phyloP scores from a whole-genome alignment of 176 grass and related monocot species.

The Ananas comosus region DNA sequence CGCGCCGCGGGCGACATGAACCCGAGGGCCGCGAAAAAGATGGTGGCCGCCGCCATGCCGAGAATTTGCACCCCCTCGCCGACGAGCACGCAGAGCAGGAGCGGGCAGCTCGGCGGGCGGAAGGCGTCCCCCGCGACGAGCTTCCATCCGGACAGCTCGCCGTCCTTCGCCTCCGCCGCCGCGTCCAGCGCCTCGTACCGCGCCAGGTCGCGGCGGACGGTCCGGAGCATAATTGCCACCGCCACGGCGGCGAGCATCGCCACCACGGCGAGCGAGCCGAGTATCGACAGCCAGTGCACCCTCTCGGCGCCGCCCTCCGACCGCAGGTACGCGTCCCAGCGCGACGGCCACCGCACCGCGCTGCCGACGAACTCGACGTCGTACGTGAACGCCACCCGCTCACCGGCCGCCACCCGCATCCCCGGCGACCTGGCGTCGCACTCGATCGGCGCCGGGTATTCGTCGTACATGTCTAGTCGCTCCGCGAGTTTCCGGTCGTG shows the following conservation, averaged over 20 bases:
- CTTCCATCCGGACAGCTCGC: conserved; percentile 55
- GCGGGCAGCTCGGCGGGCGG: conserved; percentile 30
- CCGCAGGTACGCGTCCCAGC: conserved; percentile 59
- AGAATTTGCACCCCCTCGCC: conserved; percentile 63
- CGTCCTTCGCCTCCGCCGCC: conserved; percentile 15
- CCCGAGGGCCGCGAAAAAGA: conserved; percentile 63
- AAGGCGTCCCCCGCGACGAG: conserved; percentile 43
- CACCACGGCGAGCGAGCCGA: conserved; percentile 52
- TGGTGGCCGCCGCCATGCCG: conserved; percentile 49
- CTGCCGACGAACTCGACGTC: conserved; percentile 46
- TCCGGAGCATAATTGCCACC: conserved; percentile 56
- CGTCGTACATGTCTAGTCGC: conserved; percentile 38
- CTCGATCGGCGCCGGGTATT: conserved; percentile 15
- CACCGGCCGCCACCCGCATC: conserved; percentile 29
- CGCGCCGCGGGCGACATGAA: conserved; percentile 69
- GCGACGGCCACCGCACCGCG: conserved; percentile 45
- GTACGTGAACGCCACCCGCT: conserved; percentile 42
- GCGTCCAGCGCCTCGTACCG: conserved; percentile 40
- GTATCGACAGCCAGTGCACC: conserved; percentile 76
- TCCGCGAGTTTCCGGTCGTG: conserved; percentile 20
- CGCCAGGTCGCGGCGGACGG: conserved; percentile 49
- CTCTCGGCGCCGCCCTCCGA: conserved; percentile 49
- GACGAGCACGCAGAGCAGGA: conserved; percentile 44
- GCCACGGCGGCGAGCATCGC: conserved; percentile 50
- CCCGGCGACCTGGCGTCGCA: conserved; percentile 37